A percentile compares a stretch with the other conserved stretches of the same genome.
Evolutionary conservation across 163 green algal genomes (phyloP).

Genomic region (Volvox carteri): DNA sequence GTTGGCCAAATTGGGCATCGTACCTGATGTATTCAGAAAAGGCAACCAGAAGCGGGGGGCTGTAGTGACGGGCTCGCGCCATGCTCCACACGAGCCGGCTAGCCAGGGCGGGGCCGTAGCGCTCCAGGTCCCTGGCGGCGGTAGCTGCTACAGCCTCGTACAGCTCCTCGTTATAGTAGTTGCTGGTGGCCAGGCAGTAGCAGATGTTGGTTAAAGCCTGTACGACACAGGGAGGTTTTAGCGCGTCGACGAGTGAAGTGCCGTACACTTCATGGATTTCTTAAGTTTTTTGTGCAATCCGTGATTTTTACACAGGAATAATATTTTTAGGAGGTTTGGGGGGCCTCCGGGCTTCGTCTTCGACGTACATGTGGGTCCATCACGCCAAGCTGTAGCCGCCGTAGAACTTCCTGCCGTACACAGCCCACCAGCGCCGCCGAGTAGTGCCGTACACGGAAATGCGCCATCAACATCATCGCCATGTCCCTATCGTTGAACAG

Average conservation of each 20-base stretch:
- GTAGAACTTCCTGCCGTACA: constrained; percentile 27
- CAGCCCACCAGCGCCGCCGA: not conserved
- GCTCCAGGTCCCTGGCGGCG: not conserved
- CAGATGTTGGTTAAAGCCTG: constrained; percentile 37
- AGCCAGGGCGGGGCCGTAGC: not conserved
- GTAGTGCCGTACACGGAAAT: not conserved
- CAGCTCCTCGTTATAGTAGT: constrained; percentile 44
- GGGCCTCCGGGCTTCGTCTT: no score
- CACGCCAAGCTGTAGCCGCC: not conserved
- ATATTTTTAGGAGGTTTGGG: no score
- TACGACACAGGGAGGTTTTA: not conserved
- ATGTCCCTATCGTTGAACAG: constrained; percentile 21
- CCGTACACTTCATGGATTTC: no score
- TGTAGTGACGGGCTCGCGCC: constrained; percentile 26
- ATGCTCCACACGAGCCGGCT: constrained; percentile 26
- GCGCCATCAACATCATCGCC: constrained; percentile 23
- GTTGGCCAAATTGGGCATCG: no score
- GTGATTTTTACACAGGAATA: no score
- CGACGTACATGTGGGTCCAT: constrained; percentile 28
- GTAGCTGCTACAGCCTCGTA: constrained; percentile 30
- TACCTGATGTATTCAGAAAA: constrained; percentile 27
- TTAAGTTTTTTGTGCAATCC: no score
- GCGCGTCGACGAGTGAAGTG: no score
- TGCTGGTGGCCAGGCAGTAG: constrained; percentile 25
- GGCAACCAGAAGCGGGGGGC: not conserved